Base-by-base conservation (phyloP, 768 basidiomycete species). In the Hirschioporus abietinus region DNA sequence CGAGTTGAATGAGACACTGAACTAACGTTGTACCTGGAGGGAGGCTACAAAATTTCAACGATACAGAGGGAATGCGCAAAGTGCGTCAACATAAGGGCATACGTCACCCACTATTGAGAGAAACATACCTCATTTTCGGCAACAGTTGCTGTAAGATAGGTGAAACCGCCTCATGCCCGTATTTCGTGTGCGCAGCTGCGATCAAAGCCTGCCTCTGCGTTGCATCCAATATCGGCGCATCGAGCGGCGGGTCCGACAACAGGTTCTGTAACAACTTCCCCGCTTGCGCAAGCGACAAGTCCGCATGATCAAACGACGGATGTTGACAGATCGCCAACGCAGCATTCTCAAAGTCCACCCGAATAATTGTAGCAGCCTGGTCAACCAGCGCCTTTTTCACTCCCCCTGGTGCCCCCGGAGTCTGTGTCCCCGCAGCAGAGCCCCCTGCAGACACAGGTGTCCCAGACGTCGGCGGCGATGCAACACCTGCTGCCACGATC, bases 181-280 rank as follows among this genome's bases (percentile, higher is more conserved):
- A 90, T 78, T 93, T 94, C 65, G 87, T 82, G 74, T 92, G 90
- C 26, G 86, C 86, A 63, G 93, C 88, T 15, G 84, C 79, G 60
- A 95, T 86, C 62, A 95, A 81, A 35, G 87, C 87, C 72, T 92
- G 88, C 23, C 91, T 85, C 75, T 94, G 92, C 7, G 83, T 76
- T 27, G 84, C 80, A 73, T 93, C 92, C 68, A 95, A 77, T 35
- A 89, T 78, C 62, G 92, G 89, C 24, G 86, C 77, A 69, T 94
- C 93, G 58, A 82, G 76, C n/a, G 85, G 82, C 2, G 84, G 78
- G 74, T 92, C 88, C 36, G 84, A 88, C 68, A 96, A 83, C 67
- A 95, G 81, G 75, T 93, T 94, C 62, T 88, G 82, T 80, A 95
- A 84, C 70, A 96, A 80, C 80, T 92, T 91, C 68, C 87, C 84